These are phyloP conservation scores for Flaveria linearis DNA, from an alignment of 129 eudicot species.

Conservation along the genomic window DNA sequence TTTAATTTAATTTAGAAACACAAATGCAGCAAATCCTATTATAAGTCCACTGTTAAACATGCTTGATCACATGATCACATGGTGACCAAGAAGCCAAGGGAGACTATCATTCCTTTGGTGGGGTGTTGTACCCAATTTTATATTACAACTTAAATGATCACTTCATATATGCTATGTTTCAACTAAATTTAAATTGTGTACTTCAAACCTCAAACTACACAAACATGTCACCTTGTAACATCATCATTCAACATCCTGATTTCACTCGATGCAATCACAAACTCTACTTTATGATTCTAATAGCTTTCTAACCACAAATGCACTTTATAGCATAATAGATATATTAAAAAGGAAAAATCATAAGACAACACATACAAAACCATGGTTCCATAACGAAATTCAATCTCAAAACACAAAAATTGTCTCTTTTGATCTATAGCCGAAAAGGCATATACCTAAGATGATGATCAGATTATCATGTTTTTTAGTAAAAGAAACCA, in stretches of 20 bases:
- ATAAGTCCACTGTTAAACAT: no score
- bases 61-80: no score
- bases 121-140: no score
- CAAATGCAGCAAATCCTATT: no score
- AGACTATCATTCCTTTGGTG: no score
- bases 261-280: neutral
- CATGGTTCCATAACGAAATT: conserved; percentile 24
- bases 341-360: neutral
- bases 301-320: neutral
- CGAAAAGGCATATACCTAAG: conserved; percentile 15
- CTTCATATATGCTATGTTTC: neutral
- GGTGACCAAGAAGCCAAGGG: no score
- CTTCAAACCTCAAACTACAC: neutral
- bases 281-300: neutral
- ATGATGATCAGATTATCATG: conserved; percentile 19
- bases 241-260: neutral
- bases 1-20: no score
- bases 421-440: conserved; percentile 25
- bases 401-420: conserved; percentile 23
- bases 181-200: neutral
- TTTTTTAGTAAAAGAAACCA: conserved; percentile 61
- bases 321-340: conserved; percentile 8
- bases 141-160: no score
- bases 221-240: neutral
- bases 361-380: conserved; percentile 6